phyloP scores from a whole-genome alignment of 1,139 yeast genomes.

The Zygosaccharomyces pseudobailii region DNA sequence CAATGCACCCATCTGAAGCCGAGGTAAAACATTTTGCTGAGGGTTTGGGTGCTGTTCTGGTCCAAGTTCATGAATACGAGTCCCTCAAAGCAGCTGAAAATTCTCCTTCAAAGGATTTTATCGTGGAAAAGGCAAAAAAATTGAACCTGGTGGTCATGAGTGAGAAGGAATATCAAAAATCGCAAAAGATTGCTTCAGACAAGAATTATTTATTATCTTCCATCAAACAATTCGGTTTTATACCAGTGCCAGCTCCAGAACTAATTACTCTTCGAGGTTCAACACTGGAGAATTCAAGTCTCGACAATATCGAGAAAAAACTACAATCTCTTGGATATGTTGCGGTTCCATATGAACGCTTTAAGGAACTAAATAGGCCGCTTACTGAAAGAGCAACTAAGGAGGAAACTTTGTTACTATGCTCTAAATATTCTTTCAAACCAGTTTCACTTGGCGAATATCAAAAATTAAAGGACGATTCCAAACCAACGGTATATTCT shows the following conservation, averaged over 20 bases:
- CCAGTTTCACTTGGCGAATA: conserved; percentile 22
- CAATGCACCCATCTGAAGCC: conserved; percentile 28
- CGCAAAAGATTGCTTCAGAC: conserved; percentile 24
- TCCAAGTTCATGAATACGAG: conserved; percentile 17
- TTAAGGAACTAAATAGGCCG: conserved; percentile 4
- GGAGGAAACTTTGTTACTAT: conserved; percentile 7
- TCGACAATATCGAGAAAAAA: conserved; percentile 19
- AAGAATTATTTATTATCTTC: conserved; percentile 21
- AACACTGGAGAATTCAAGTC: conserved; percentile 7
- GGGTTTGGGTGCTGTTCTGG: conserved; percentile 18
- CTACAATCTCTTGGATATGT: conserved; percentile 29
- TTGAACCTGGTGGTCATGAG: conserved; percentile 34
- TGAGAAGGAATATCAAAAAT: conserved; percentile 31
- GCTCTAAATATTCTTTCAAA: conserved; percentile 12
- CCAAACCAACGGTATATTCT: conserved; percentile 12
- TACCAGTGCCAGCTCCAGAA: conserved; percentile 15
- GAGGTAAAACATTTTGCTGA: conserved; percentile 25
- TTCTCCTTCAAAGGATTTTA: conserved; percentile 29
- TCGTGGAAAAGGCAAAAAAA: conserved; percentile 35
- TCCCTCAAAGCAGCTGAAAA: conserved; percentile 6
- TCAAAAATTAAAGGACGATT: conserved; percentile 21
- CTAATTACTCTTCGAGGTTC: conserved; percentile 6
- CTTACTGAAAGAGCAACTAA: conserved; percentile 4
- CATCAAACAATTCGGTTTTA: conserved; percentile 22
- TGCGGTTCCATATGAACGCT: conserved; percentile 28